Percentiles rank a stretch among this genome's conserved stretches.
Conservation (phyloP, 352 stramenopile genomes). For the Blastocystis sp. region DNA sequence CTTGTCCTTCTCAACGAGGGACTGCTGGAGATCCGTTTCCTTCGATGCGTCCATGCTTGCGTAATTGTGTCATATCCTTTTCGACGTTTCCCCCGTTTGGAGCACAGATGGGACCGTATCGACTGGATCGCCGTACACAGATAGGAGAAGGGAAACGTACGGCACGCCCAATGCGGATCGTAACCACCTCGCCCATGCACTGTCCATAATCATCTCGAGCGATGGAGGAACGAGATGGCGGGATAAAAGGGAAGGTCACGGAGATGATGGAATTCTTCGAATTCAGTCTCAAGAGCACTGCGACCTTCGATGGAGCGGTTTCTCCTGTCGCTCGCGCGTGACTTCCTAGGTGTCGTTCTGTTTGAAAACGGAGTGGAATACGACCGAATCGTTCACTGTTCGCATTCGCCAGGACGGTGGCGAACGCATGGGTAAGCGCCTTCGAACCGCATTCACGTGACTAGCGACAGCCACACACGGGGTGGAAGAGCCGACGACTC, state of each 20-base stretch:
- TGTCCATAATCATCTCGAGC: not conserved
- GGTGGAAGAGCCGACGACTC: not conserved
- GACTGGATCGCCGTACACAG: not conserved
- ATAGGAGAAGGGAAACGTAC: not conserved
- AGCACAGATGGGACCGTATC: not conserved
- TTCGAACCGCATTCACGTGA: not conserved
- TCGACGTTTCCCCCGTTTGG: not conserved
- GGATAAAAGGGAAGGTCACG: slow-evolving; percentile 20
- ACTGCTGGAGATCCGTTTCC: not conserved
- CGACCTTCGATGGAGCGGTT: slow-evolving; percentile 22
- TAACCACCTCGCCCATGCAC: not conserved
- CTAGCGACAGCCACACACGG: slow-evolving; percentile 19
- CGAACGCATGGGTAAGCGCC: not conserved
- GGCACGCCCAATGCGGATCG: not conserved
- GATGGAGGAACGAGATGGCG: not conserved
- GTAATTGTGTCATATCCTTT: not conserved
- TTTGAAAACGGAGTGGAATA: not conserved
- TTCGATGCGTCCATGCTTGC: not conserved
- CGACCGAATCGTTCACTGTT: slow-evolving; percentile 31
- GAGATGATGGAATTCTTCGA: slow-evolving; percentile 59
- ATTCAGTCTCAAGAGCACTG: slow-evolving; percentile 41
- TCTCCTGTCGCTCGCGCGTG: not conserved
- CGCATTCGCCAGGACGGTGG: not conserved
- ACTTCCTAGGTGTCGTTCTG: slow-evolving; percentile 26
- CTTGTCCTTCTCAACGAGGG: not conserved